phyloP scores from a whole-genome alignment of 345 rosid species.

The Lumnitzera littorea region DNA sequence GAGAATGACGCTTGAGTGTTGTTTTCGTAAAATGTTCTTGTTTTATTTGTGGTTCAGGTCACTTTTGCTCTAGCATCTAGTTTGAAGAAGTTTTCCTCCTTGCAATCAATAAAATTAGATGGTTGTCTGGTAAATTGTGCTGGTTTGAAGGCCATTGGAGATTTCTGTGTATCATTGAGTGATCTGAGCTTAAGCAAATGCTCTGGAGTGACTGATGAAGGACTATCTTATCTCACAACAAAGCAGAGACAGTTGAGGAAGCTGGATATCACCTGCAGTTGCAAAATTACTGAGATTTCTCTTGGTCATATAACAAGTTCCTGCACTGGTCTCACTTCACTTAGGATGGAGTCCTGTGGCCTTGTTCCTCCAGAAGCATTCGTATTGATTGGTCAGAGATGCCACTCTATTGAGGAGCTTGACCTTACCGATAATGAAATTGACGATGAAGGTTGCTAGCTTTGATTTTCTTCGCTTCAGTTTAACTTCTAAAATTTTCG shows the following conservation, averaged over 20 bases:
- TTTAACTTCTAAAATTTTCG: neutral
- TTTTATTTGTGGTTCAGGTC: constrained; percentile 32
- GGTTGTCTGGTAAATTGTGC: constrained; percentile 39
- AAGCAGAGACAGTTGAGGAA: constrained; percentile 44
- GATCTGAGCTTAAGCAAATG: constrained; percentile 72
- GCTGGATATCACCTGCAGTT: constrained; percentile 65
- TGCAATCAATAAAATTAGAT: constrained; percentile 59
- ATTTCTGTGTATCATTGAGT: constrained; percentile 29
- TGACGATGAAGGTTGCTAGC: constrained; percentile 55
- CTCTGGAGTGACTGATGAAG: constrained; percentile 57
- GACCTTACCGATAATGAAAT: constrained; percentile 69
- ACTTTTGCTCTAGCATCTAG: constrained; percentile 38
- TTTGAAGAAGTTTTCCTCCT: constrained; percentile 34
- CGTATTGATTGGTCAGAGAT: constrained; percentile 44
- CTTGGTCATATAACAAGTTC: constrained; percentile 37
- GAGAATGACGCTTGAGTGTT: neutral
- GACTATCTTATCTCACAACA: constrained; percentile 40
- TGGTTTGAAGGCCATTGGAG: constrained; percentile 51
- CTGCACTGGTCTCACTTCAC: constrained; percentile 38
- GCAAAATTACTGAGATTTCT: constrained; percentile 52
- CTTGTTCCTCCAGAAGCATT: constrained; percentile 53
- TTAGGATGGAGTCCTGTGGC: constrained; percentile 64
- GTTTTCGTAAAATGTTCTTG: constrained; percentile 5
- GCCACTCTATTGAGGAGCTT: constrained; percentile 58
- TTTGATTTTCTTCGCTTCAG: neutral